These are phyloP conservation scores for Diutina scorzettiae DNA, from an alignment of 1,139 yeast genomes.

Conservation along the genomic window DNA sequence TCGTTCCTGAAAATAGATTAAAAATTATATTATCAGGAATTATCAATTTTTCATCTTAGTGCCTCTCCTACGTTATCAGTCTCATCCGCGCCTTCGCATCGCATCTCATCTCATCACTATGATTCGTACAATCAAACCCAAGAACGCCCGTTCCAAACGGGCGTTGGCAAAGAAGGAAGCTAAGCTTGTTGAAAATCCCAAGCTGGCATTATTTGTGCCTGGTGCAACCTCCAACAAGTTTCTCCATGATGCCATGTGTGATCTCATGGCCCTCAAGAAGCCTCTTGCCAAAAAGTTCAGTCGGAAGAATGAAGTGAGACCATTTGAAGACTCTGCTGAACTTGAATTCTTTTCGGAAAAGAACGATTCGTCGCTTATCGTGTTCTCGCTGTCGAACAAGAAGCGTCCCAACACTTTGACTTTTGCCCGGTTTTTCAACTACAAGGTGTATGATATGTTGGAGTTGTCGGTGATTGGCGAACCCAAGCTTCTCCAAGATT, in stretches of 20 bases:
- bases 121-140: conserved; percentile 36
- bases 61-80: too few species aligned
- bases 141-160: conserved; percentile 92
- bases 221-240: conserved; percentile 74
- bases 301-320: conserved; percentile 80
- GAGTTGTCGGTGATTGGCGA: conserved; percentile 68
- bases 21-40: too few species aligned
- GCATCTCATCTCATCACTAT: background rate
- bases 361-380: conserved; percentile 80
- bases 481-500: conserved; percentile 65
- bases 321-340: conserved; percentile 83
- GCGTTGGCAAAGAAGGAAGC: conserved; percentile 85
- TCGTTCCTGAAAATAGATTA: too few species aligned
- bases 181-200: conserved; percentile 79
- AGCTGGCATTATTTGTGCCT: conserved; percentile 83
- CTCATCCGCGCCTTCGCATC: background rate
- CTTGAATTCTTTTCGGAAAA: conserved; percentile 90
- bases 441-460: conserved; percentile 85
- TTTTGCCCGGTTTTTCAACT: conserved; percentile 81
- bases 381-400: conserved; percentile 73
- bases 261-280: conserved; percentile 81
- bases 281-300: conserved; percentile 82
- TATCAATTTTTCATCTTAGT: too few species aligned
- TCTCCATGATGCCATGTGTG: conserved; percentile 83
- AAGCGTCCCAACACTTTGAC: conserved; percentile 90